A percentile compares a stretch with the other conserved stretches of the same genome.
These are phyloP conservation scores for Clonostachys rosea DNA, from an alignment of 2,329 filamentous ascomycete species.

Conservation along the genomic window DNA sequence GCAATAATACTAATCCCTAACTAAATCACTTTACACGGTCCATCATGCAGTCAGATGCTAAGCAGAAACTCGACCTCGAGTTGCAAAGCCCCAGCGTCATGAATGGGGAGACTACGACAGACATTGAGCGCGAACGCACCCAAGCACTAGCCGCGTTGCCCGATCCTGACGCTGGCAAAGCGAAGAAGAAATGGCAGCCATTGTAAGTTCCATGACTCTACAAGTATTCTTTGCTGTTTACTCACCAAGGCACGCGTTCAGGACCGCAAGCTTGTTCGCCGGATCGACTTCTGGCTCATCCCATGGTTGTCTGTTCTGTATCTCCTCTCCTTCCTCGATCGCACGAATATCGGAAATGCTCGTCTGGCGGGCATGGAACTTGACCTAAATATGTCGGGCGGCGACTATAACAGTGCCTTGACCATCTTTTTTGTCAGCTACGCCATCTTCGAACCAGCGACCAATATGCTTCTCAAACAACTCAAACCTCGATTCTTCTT, in stretches of 20 bases:
- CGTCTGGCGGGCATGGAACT: slow-evolving; percentile 56
- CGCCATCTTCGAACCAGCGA: slow-evolving; percentile 69
- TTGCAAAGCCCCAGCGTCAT: slow-evolving; percentile 1
- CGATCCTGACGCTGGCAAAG: slow-evolving; percentile 52
- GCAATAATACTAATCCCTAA: too few relatives aligned
- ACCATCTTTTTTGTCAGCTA: slow-evolving; percentile 77
- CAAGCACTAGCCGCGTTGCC: slow-evolving; percentile 18
- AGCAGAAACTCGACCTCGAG: slow-evolving; percentile 5
- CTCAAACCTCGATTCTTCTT: slow-evolving; percentile 71
- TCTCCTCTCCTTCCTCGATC: slow-evolving; percentile 64
- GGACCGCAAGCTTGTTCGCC: slow-evolving; percentile 38
- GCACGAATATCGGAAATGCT: slow-evolving; percentile 63
- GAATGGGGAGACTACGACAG: background rate
- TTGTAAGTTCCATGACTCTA: slow-evolving; percentile 37
- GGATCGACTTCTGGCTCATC: slow-evolving; percentile 45
- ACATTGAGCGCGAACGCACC: slow-evolving; percentile 17
- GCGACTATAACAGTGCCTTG: slow-evolving; percentile 67
- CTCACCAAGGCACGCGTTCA: slow-evolving; percentile 27
- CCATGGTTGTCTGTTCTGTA: slow-evolving; percentile 65
- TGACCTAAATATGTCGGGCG: slow-evolving; percentile 33
- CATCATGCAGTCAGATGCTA: slow-evolving; percentile 2
- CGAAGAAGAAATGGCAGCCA: slow-evolving; percentile 52
- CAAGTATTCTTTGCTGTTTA: background rate
- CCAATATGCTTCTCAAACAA: slow-evolving; percentile 71
- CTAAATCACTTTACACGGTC: too few relatives aligned